Evolutionary conservation across 306 rosid species (phyloP), one percentile per base, ranked within the genome.

Genomic region (Gleditsia sinensis): DNA sequence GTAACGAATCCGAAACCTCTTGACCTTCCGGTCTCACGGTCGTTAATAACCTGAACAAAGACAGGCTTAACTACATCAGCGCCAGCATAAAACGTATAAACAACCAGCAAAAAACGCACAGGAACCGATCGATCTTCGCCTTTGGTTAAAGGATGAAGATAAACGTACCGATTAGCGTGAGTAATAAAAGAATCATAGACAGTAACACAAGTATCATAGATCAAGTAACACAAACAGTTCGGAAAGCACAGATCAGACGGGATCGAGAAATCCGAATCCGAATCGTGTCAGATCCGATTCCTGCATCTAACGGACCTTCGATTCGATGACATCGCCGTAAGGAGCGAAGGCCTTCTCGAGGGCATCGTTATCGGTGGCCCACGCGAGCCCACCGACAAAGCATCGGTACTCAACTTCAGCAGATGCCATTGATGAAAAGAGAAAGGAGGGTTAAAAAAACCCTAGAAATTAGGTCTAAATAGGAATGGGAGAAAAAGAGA

Each of bases 1-100:
- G 99, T 94, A 0, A 94, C 99, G 60, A 94, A 94, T 77, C 97
- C 97, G 17, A 94, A 94, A 0, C 99, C 98, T 51, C 99, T 90
- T 0, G 99, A 92, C 37, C 99, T 85, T 6, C 99, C 96, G 4
- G 99, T 94, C 66, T 94, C 99, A 9, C 98, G 98, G 71, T 94
- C 98, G 33, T 83, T 92, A 20, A 94, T 86, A 17, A 94, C 83
- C 97, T 94, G 74, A 30, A 56, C 2, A 14, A 39, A 6, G 1
- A 2, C 7, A 34, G 1, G 13, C 17, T 0, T 0, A 28, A 33
- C 0, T 0, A n/a, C 50, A 16, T 53, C 45, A 69, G 88, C 75
- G 79, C 71, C 34, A 17, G 24, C 34, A 59, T 6, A n/a, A 30
- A 11, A 21, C 8, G 45, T 39, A 13, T 6, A 39, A 39, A 5